Evolutionary conservation across 1,284 basidiomycete species (phyloP).

Genomic region (Naganishia sp.): DNA sequence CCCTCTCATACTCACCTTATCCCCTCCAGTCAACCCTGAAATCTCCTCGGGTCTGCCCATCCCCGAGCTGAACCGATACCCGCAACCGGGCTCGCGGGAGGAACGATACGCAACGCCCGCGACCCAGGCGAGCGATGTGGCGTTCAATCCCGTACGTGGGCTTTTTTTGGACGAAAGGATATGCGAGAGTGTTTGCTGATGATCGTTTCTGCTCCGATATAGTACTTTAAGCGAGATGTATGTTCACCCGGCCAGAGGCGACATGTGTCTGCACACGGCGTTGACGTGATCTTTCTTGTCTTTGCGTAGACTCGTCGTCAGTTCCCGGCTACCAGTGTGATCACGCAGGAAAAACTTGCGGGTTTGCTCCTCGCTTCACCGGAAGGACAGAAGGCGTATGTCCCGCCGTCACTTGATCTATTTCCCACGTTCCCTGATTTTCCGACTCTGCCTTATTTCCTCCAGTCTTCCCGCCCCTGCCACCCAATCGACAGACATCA

Average conservation of each 20-base stretch:
- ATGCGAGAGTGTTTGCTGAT: slow-evolving; percentile 12
- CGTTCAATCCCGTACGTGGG: slow-evolving; percentile 44
- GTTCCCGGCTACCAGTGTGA: slow-evolving; percentile 82
- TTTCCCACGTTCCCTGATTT: slow-evolving; percentile 7
- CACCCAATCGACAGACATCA: slow-evolving; percentile 53
- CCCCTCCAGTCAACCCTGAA: slow-evolving; percentile 68
- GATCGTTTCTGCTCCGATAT: slow-evolving; percentile 38
- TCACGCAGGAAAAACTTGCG: slow-evolving; percentile 78
- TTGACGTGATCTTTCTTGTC: background rate
- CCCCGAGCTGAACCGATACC: slow-evolving; percentile 70
- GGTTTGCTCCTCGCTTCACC: slow-evolving; percentile 80
- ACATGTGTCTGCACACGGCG: background rate
- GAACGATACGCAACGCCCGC: slow-evolving; percentile 84
- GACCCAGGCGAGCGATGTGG: slow-evolving; percentile 67
- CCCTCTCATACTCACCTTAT: background rate
- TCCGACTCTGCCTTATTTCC: slow-evolving; percentile 30
- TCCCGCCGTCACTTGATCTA: slow-evolving; percentile 37
- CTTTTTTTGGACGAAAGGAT: slow-evolving; percentile 13
- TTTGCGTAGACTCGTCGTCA: slow-evolving; percentile 64
- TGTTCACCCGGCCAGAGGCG: background rate
- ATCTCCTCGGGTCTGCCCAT: slow-evolving; percentile 91
- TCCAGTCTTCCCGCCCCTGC: slow-evolving; percentile 63
- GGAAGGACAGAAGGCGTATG: slow-evolving; percentile 63
- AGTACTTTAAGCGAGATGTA: slow-evolving; percentile 92
- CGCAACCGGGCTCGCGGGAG: slow-evolving; percentile 80